Percentiles rank a stretch among this genome's conserved stretches.
Evolutionary conservation across 1,139 yeast genomes (phyloP).

Genomic region (Hyphopichia wangnamkhiaoensis): DNA sequence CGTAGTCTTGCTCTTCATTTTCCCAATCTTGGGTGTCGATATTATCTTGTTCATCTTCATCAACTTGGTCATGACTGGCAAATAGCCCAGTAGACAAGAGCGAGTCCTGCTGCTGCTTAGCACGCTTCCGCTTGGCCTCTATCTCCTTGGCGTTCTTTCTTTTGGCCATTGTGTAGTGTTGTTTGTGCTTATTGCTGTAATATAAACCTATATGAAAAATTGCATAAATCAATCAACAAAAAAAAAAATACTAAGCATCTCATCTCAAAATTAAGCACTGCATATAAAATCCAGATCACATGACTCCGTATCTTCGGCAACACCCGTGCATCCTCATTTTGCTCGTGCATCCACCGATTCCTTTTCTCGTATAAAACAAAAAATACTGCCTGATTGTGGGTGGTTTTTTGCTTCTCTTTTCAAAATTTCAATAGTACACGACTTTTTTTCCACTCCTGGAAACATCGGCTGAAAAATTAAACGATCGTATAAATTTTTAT

Average conservation of each 20-base stretch:
- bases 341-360: no score
- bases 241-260: background rate
- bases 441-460: no score
- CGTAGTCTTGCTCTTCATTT: conserved; percentile 66
- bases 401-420: no score
- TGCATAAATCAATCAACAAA: no score
- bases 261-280: background rate
- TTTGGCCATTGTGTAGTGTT: conserved; percentile 51
- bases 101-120: conserved; percentile 49
- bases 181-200: no score
- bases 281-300: no score
- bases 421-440: no score
- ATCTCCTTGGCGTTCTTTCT: conserved; percentile 42
- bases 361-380: no score
- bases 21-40: conserved; percentile 29
- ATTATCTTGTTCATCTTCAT: conserved; percentile 15
- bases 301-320: no score
- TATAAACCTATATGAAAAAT: no score
- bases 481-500: background rate
- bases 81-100: conserved; percentile 49
- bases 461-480: no score
- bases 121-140: conserved; percentile 50
- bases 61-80: conserved; percentile 19
- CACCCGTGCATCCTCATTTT: background rate
- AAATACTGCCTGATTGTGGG: no score